Evolutionary conservation across 2,329 filamentous ascomycete species (phyloP), one percentile per base, ranked within the genome.

Genomic region (Atkinsonella texensis): DNA sequence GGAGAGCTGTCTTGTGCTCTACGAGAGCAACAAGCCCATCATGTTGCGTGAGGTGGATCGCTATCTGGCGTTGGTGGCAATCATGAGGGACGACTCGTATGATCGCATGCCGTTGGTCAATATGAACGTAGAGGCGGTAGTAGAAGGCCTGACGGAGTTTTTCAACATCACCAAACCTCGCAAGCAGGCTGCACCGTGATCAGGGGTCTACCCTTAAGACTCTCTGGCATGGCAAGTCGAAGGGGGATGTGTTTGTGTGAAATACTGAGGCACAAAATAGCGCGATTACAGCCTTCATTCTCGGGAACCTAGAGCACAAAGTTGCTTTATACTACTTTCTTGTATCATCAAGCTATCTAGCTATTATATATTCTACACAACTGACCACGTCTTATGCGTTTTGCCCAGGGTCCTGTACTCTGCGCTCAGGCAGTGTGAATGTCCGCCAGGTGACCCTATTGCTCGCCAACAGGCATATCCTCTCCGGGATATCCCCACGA

Each of bases 61-160:
- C 55, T 89, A 90, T 63, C 74, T 93, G 45, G 87, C 87, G 0
- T 74, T 94, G 13, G 87, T 94, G 35, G 89, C 87, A 54, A 84
- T 94, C 56, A 90, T 91, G 86, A 85, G 85, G 65, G 86, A 91
- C 63, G 87, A 87, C 51, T 86, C 84, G 31, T 87, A 88, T 59
- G 85, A 89, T 63, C 87, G 87, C 72, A 88, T 91, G 72, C 84
- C 85, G 4, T 72, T 90, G 55, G 86, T 94, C 55, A 89, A 89
- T 59, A 89, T 91, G 79, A 93, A 94, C 60, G 85, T 91, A 2
- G 84, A 88, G 60, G 83, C 87, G 0, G 84, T 90, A 33, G 86
- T 90, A 48, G 81, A 87, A 60, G 87, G 87, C 0, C 68, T 94
- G 62, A 81, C 82, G 40, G 81, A 89, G 63, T 88, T 93, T 56